Evolutionary conservation across 106 monocot genomes (phyloP), one percentile per base, ranked within the genome.

Genomic region (Cymbidium sinense): DNA sequence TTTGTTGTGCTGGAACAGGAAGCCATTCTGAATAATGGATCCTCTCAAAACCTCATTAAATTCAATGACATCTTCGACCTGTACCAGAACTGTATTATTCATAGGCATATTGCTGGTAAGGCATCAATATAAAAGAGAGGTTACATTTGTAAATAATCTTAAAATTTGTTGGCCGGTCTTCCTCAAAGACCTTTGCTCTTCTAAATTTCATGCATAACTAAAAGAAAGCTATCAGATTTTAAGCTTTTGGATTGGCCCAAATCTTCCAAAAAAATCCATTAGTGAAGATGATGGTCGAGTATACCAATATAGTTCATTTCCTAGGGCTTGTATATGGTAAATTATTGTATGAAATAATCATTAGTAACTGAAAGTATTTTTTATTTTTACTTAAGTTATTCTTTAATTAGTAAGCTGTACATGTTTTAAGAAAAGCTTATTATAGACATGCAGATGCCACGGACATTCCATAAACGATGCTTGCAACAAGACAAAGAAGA

Each of bases 381-480:
- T 47, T 47, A 9, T 47, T 47, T 47, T 47, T 2, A 47, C 47
- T 47, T 41, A 0, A 13, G 47, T 47, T 47, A 47, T 47, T 62
- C 19, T 54, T 47, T 41, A 61, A 39, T 37, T 77, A 35, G 39
- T 54, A 7, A 9, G 41, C 41, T 7, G 41, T n/a, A 41, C 41
- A 41, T 41, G 7, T 41, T 41, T 41, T 47, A 47, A 47, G 47
- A 47, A 13, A 17, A 47, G 47, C 70, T 2, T 70, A n/a, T 70
- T 72, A 75, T 81, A 95, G 95, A 62, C 87, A 79, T 95, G 95
- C 88, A 92, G 87, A 80, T 95, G 92, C 77, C 92, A 95, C 87
- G 95, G 92, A 28, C 43, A 61, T 73, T 87, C 90, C 5, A 77
- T 87, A 37, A 76, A 70, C 43, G 67, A 17, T 70, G 30, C 28